Evolutionary conservation across 805 yeast genomes (phyloP).

Genomic region (Ogataea wickerhamii): DNA sequence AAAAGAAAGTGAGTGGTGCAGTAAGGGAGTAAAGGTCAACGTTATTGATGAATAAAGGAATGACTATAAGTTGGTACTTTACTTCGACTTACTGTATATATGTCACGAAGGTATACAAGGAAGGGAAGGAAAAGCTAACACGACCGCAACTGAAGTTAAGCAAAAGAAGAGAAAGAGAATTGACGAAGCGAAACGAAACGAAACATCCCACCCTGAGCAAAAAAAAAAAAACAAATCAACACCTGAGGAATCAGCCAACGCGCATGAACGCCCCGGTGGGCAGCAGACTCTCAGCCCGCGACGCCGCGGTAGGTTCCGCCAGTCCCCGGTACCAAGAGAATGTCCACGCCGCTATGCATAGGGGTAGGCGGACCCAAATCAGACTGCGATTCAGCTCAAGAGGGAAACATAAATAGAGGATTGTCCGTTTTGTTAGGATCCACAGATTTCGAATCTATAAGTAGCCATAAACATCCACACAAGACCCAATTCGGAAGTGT

Average conservation of each 20-base stretch:
- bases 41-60: conserved; percentile 14
- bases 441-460: neutral
- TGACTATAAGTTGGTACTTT: conserved; percentile 18
- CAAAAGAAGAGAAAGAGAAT: conserved; percentile 23
- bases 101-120: neutral
- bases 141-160: conserved; percentile 7
- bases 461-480: neutral
- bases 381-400: too few relatives aligned
- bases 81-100: neutral
- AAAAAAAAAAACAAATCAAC: conserved; percentile 1
- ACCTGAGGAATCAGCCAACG: neutral
- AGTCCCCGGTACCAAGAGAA: too few relatives aligned
- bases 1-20: too few relatives aligned
- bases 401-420: neutral
- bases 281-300: too few relatives aligned
- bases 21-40: conserved; percentile 3
- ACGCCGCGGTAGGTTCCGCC: too few relatives aligned
- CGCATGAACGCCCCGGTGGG: neutral
- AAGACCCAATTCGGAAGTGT: too few relatives aligned
- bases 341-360: too few relatives aligned
- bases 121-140: conserved; percentile 11
- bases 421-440: neutral
- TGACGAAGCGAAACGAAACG: conserved; percentile 1
- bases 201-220: neutral
- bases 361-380: too few relatives aligned